Percentiles rank a stretch among this genome's conserved stretches.
Evolutionary conservation across 1,284 basidiomycete genomes (phyloP).

Genomic region (Butyriboletus regius): DNA sequence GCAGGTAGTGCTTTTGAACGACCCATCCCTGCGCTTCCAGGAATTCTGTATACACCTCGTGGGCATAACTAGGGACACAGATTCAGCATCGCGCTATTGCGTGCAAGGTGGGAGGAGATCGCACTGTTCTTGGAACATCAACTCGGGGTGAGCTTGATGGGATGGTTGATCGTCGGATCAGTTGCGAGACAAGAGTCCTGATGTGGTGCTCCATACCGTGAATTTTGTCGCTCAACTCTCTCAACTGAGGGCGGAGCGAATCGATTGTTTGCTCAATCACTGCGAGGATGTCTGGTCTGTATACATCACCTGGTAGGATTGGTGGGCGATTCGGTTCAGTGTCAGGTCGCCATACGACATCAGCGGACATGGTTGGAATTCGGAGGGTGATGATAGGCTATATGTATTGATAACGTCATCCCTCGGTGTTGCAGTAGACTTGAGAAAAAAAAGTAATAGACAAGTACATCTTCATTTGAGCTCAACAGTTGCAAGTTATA

Average conservation of each 20-base stretch:
- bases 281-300: slow-evolving; percentile 40
- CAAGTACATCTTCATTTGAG: too few relatives aligned
- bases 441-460: too few relatives aligned
- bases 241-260: slow-evolving; percentile 47
- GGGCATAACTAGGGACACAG: slow-evolving; percentile 39
- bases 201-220: slow-evolving; percentile 40
- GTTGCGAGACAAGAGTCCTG: background rate
- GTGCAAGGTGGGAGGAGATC: slow-evolving; percentile 15
- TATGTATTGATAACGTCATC: background rate
- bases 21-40: slow-evolving; percentile 53
- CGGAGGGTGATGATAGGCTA: background rate
- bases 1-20: slow-evolving; percentile 50
- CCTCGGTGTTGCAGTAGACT: too few relatives aligned
- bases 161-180: slow-evolving; percentile 10
- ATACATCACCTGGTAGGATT: slow-evolving; percentile 21
- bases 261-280: slow-evolving; percentile 55
- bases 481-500: too few relatives aligned
- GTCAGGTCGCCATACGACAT: slow-evolving; percentile 27
- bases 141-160: slow-evolving; percentile 51
- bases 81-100: slow-evolving; percentile 2
- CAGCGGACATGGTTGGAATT: slow-evolving; percentile 23
- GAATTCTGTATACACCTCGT: slow-evolving; percentile 53
- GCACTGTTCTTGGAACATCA: slow-evolving; percentile 52
- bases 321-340: slow-evolving; percentile 17
- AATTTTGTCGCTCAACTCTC: slow-evolving; percentile 63